Evolutionary conservation across 768 basidiomycete species (phyloP), one percentile per base, ranked within the genome.

Genomic region (Lentinula guzmanii): DNA sequence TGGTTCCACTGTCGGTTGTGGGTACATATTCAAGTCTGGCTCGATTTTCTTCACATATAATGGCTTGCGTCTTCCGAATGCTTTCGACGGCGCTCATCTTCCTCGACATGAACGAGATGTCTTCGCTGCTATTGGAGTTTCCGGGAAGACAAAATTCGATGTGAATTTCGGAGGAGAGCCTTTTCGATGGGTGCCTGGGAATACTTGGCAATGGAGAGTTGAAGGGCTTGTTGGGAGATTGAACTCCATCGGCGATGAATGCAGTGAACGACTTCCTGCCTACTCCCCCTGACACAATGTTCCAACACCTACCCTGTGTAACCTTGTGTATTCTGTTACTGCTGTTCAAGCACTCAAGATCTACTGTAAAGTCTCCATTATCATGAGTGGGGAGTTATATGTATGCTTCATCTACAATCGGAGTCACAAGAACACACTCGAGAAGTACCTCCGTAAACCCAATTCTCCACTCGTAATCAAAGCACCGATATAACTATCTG

Each of bases 1-100:
- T 7, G 84, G 82, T 1, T 83, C 86, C 69, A 81, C 74, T 7
- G 66, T 89, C 33, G 87, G 88, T 2, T 86, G 85, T 57, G 88
- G 86, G 2, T 87, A 86, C 70, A 81, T 83, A 64, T 87, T 85
- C 61, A 67, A 71, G 24, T 70, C 75, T 0, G 82, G 80, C 0
- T 68, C 72, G 18, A 63, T 88, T 7, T 90, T 90, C 75, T 89
- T 77, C 75, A 89, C 87, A 1, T 79, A 82, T 66, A 87, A 89
- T 58, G 87, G 86, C 13, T 56, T 67, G 18, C 81, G 82, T 3
- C 77, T 87, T 1, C 79, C 80, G 0, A 68, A 75, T 35, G 87
- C 87, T 6, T 89, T 87, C 68, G 72, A 68, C 5, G 87, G 87
- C 0, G 67, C 85, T 34, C 89, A 86, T 65, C 65, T 85, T 13